A percentile compares a stretch with the other conserved stretches of the same genome.
These are phyloP conservation scores for Polytrichum commune DNA, from an alignment of 225 moss, liverwort and hornwort genomes.

Conservation along the genomic window DNA sequence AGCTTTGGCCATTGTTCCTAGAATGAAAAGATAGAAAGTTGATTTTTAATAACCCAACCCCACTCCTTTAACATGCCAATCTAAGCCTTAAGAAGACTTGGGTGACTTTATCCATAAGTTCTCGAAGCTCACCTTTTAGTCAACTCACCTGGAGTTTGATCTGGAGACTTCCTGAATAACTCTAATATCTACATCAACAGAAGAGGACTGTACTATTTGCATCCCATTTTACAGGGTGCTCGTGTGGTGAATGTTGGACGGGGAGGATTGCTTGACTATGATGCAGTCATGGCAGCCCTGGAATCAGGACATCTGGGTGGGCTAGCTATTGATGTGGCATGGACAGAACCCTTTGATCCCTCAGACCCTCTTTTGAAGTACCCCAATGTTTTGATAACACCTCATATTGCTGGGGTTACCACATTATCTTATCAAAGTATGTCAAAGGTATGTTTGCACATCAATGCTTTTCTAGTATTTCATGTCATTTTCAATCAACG, in stretches of 20 bases:
- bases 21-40: too few relatives aligned
- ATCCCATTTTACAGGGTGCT: slow-evolving; percentile 58
- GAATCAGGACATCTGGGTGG: slow-evolving; percentile 79
- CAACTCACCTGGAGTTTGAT: too few relatives aligned
- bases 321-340: slow-evolving; percentile 79
- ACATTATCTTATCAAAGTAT: slow-evolving; percentile 61
- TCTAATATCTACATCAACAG: too few relatives aligned
- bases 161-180: too few relatives aligned
- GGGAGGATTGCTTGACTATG: slow-evolving; percentile 87
- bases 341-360: slow-evolving; percentile 83
- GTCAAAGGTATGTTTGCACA: slow-evolving; percentile 43
- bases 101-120: too few relatives aligned
- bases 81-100: too few relatives aligned
- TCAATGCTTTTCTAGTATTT: background rate
- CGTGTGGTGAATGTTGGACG: slow-evolving; percentile 82
- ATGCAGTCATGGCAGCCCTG: slow-evolving; percentile 67
- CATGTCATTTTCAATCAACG: background rate
- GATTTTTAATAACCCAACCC: too few relatives aligned
- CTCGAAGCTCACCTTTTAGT: too few relatives aligned
- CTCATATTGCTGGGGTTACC: slow-evolving; percentile 86
- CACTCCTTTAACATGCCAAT: too few relatives aligned
- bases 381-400: slow-evolving; percentile 84
- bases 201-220: background rate
- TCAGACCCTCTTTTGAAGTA: slow-evolving; percentile 67
- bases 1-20: too few relatives aligned